Evolutionary conservation across 805 yeast species (phyloP), one percentile per base, ranked within the genome.

Genomic region (Cyberlindnera nakhonratchasimensis): DNA sequence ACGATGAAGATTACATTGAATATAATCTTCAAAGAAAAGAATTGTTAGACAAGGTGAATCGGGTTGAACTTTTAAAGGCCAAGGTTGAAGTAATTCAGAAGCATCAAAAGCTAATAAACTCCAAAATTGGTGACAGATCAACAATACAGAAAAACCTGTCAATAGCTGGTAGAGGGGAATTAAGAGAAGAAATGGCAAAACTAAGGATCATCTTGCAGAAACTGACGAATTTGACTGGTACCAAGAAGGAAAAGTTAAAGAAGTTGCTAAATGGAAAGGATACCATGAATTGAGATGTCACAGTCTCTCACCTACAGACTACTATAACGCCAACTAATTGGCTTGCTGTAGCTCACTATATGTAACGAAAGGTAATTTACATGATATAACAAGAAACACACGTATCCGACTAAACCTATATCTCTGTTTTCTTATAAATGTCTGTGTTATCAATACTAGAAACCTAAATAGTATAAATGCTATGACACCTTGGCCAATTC

Each of bases 51-150:
- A 54, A 46, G 26, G 34, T 47, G 1, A 3, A 14, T 5, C 37
- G 16, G 6, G n/a, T 54, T 2, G 46, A 45, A 7, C 22, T 21
- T 5, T 21, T 52, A n/a, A 36, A 44, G 13, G 18, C 21, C 17
- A 47, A 43, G 28, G 46, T 33, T 2, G 34, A 44, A n/a, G 18
- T 29, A 2, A 13, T 49, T 5, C 32, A 40, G 10, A 41, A 38
- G 4, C 49, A 50, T 20, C 32, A 34, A 9, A 37, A 40, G 2
- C 29, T 54, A 13, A 19, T 53, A 1, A 28, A 14, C 2, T 13
- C 42, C 20, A 55, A 55, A 41, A 40, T 56, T 39, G 57, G 57
- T 6, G 49, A 47, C 14, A 43, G 53, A 18, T 30, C 19, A 2
- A 39, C 42, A 12, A 48, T 54, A 5, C 51, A 51, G 25, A 31